Evolutionary conservation across 441 rosid species (phyloP).

Genomic region (Geranium incanum): DNA sequence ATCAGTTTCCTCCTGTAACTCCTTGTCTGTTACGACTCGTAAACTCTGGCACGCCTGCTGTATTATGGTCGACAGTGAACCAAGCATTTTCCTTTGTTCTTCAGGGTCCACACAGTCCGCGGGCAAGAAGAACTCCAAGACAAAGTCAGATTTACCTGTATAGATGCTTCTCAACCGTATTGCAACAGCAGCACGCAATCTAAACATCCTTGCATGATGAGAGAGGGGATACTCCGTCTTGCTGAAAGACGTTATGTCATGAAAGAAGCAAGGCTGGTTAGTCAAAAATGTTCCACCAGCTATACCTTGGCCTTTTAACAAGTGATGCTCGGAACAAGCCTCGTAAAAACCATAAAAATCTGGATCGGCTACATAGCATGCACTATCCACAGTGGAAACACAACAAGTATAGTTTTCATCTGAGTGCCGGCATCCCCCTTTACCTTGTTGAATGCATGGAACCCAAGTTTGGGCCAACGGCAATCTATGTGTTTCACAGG

Average conservation of each 20-base stretch:
- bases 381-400: constrained; percentile 70
- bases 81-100: constrained; percentile 60
- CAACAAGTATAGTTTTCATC: constrained; percentile 58
- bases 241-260: constrained; percentile 47
- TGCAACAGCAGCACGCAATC: constrained; percentile 71
- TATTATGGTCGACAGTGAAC: constrained; percentile 53
- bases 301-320: constrained; percentile 82
- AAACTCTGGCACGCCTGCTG: constrained; percentile 55
- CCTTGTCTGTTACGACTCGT: constrained; percentile 65
- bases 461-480: constrained; percentile 88
- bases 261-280: constrained; percentile 72
- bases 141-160: constrained; percentile 60
- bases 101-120: constrained; percentile 46
- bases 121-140: constrained; percentile 87
- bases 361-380: constrained; percentile 56
- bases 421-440: constrained; percentile 71
- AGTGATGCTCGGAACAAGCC: constrained; percentile 33
- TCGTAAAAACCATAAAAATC: constrained; percentile 46
- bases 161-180: constrained; percentile 63
- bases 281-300: constrained; percentile 76
- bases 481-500: constrained; percentile 61
- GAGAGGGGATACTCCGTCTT: constrained; percentile 80
- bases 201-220: constrained; percentile 78
- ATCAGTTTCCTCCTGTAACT: constrained; percentile 47
- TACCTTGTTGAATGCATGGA: constrained; percentile 63